Evolutionary conservation across 2,329 filamentous ascomycete genomes (phyloP), one percentile per base, ranked within the genome.

Genomic region (Cryphonectria naterciae): DNA sequence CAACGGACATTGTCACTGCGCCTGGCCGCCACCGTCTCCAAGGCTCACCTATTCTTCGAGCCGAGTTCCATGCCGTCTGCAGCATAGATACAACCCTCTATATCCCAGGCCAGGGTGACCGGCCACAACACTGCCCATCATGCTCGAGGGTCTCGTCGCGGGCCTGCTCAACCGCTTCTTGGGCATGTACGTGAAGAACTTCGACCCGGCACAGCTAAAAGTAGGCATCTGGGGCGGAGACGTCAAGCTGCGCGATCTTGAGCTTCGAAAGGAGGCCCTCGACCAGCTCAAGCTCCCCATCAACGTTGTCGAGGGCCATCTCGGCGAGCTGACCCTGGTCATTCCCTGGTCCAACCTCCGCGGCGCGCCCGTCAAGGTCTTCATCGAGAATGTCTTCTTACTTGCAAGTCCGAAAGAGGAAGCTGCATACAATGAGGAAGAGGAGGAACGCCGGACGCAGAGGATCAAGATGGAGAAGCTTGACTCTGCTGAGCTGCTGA

Each of bases 171-270:
- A 99, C 86, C 93, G 97, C 85, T 98, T 99, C 84, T 85, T 99
- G 89, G 97, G 96, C 87, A 97, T 98, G 92, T 99, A 99, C 82
- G 95, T 99, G 82, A 95, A 97, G 88, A 98, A 99, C 83, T 99
- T 99, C 81, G 96, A 99, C 82, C 94, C 96, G 68, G 92, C 94
- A 78, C 96, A 99, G 85, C 88, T 99, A 75, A 99, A 99, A 80
- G 95, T 99, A 74, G 96, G 97, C 74, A 99, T 99, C 78, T 99
- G 95, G 96, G 97, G 93, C 32, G 96, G 97, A 77, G 96, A 99
- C 84, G 96, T 99, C 78, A 97, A 97, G 83, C 87, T 99, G 62
- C 91, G 91, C 72, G 91, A 99, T 77, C 91, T 99, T 71, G 93
- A 99, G 84, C 88, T 99, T 64, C 93, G 95, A 69, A 90, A 93